Conservation (phyloP, 2,329 filamentous ascomycete genomes). For the Apiospora pterosperma region DNA sequence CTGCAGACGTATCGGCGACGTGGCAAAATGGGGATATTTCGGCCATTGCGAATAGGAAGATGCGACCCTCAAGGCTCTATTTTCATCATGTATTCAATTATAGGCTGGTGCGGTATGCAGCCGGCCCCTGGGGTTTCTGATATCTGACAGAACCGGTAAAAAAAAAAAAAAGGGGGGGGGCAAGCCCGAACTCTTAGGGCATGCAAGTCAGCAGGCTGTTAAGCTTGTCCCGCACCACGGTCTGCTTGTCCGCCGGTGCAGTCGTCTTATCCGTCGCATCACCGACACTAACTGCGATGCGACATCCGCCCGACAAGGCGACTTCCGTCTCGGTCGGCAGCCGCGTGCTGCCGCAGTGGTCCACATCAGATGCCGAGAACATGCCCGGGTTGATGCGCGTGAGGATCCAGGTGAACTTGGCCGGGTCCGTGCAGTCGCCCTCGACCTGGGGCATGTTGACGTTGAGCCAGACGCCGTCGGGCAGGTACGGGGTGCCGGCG, state of each 20-base stretch:
- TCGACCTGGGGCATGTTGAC: constrained; percentile 63
- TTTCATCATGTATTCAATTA: not conserved
- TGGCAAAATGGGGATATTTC: not conserved
- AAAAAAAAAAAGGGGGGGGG: too few species aligned
- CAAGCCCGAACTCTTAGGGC: constrained; percentile 16
- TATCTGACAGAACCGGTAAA: not conserved
- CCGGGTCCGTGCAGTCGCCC: constrained; percentile 44
- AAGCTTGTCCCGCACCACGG: constrained; percentile 48
- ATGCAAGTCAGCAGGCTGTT: constrained; percentile 44
- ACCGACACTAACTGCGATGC: constrained; percentile 61
- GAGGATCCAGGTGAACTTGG: constrained; percentile 61
- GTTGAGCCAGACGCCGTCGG: constrained; percentile 59
- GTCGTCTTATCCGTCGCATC: constrained; percentile 59
- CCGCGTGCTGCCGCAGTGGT: constrained; percentile 50
- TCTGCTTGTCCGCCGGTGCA: constrained; percentile 47
- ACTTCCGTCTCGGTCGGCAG: constrained; percentile 60
- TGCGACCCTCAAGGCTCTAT: not conserved
- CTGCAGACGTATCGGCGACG: not conserved
- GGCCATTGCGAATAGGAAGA: not conserved
- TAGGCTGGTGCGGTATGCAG: not conserved
- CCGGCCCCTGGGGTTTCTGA: not conserved
- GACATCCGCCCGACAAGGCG: constrained; percentile 49
- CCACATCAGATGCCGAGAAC: constrained; percentile 50
- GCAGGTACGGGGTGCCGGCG: constrained; percentile 60
- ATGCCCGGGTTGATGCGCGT: constrained; percentile 57